Base-by-base conservation (phyloP, 2,329 filamentous ascomycete genomes). In the Mycogone perniciosa region DNA sequence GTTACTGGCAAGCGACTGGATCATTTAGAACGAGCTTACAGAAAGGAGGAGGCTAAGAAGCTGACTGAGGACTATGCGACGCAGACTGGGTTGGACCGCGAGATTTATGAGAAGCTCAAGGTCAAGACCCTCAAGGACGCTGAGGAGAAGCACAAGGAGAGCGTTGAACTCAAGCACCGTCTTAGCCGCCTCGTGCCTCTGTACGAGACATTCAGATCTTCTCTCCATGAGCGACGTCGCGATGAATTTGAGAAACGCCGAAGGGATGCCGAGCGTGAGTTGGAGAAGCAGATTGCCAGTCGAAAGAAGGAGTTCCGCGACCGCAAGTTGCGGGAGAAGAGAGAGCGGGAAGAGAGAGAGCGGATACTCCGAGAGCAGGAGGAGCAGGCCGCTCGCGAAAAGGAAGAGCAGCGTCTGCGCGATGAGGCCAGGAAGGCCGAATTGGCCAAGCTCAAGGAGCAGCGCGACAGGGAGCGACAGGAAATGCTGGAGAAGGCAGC, bases 191-290 rank as follows among this genome's bases (percentile, higher is more conserved):
- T 99, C 49, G 86, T 97, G 57, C 80, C 85, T n/a, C 71, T 78
- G 48, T 99, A 96, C 72, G 89, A 93, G 68, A 73, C 75, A 7
- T 97, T 96, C 81, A 84, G 88, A 64, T 77, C 85, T 58, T 84
- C 85, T 44, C 82, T 99, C 48, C 88, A 88, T 55, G 86, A 93
- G 69, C 86, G 89, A 65, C 88, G 92, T 61, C 89, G 89, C 65
- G 88, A 95, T 61, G 90, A 97, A 71, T 99, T 97, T 60, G 93
- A 97, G 79, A 92, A 88, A 76, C 88, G 91, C 57, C 88, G 88
- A 65, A 90, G 87, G 68, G 85, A 89, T 63, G 93, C 93, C 31
- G 90, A 97, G 76, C 84, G 86, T 57, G 93, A 99, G 67, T 81
- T 97, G 52, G 88, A 97, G 76, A 87, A 86, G 71, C 89, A 95